Percentiles rank a stretch among this genome's conserved stretches.
These are phyloP conservation scores for Malassezia brasiliensis DNA, from an alignment of 1,284 basidiomycete species.

Conservation along the genomic window DNA sequence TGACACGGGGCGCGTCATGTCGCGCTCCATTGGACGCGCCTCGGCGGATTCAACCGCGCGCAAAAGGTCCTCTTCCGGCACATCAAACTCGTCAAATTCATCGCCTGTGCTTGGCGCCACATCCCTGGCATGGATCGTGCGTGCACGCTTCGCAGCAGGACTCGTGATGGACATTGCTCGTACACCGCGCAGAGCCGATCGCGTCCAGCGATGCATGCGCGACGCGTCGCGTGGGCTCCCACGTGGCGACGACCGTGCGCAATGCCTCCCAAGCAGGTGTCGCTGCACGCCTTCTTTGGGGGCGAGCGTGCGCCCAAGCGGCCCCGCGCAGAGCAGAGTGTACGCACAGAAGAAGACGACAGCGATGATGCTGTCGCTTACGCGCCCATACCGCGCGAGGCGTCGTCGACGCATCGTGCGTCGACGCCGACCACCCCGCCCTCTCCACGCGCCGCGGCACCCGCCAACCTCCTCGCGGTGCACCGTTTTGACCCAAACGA, in stretches of 20 bases:
- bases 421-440: no score
- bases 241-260: conserved; percentile 3
- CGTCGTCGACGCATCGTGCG: no score
- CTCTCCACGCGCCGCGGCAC: no score
- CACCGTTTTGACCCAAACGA: not conserved
- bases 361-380: not conserved
- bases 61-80: conserved; percentile 27
- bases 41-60: conserved; percentile 29
- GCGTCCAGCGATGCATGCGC: not conserved
- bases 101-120: conserved; percentile 3
- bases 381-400: no score
- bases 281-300: conserved; percentile 3
- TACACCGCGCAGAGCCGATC: not conserved
- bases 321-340: not conserved
- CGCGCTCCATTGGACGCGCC: not conserved
- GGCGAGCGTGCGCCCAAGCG: not conserved
- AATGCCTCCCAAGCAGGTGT: not conserved
- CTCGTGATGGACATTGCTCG: not conserved
- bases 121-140: not conserved
- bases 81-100: conserved; percentile 25
- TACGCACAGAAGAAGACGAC: no score
- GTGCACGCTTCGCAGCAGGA: conserved; percentile 1
- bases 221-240: not conserved
- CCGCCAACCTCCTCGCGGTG: not conserved
- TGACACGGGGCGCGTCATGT: not conserved